Base-by-base conservation (phyloP, 768 basidiomycete genomes). In the Lentinula raphanica region DNA sequence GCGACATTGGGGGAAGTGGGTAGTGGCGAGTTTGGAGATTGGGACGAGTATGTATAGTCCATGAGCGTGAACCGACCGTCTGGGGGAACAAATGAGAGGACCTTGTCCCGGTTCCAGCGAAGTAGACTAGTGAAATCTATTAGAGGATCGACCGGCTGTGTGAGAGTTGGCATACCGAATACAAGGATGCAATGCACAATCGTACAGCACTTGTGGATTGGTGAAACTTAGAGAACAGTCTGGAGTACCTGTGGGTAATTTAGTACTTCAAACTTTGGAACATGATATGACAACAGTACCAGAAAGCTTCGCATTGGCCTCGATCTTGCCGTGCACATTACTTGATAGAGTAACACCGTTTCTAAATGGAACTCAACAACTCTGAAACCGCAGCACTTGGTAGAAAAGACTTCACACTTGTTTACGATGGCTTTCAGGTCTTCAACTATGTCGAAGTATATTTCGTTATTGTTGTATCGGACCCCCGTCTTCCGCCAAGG, bases 161-260 rank as follows among this genome's bases (percentile, higher is more conserved):
- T 50, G n/a, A 45, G 48, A 56, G 23, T 2, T 38, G 11, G 68
- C 83, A 58, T 69, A 92, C 92, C 95, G 82, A 57, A 98, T 86
- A 68, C 94, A 97, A 29, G 94, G 85, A 69, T 98, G 96, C 70
- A 98, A 96, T 1, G 90, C 84, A 61, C 87, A 89, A 64, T 95
- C 91, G 1, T 76, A 76, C 64, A 94, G 74, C 29, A 84, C 79
- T 64, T 83, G 82, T 1, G 90, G 80, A 68, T 92, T 93, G 6
- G 82, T 78, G 68, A 96, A 90, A 13, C 80, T 84, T 58, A 96
- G 69, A 1, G 86, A 75, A 54, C 95, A 79, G 66, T 97, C 95
- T n/a, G 95, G 95, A 44, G 87, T 94, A 45, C 94, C 94, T 87
- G 68, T 45, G 39, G 25, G 19, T 3, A 58, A 56, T 54, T 62